Base-by-base conservation (phyloP, 345 rosid genomes). In the Aquilaria sinensis region DNA sequence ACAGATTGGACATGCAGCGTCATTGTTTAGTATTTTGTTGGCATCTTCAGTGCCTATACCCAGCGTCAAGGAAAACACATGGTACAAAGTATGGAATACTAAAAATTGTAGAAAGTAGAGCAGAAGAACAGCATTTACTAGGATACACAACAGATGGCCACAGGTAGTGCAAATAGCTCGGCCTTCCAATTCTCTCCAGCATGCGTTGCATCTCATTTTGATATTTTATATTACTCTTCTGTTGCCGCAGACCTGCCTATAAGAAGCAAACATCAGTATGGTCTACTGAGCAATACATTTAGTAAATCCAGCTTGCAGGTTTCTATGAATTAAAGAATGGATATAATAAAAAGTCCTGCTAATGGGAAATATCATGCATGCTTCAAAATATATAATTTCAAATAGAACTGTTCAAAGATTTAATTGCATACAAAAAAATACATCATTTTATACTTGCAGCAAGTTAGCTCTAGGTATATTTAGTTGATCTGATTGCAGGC, bases 111-210 rank as follows among this genome's bases (percentile, higher is more conserved):
- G 5, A 9, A 37, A 55, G 29, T 41, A 29, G 66, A 29, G 31
- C 11, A 51, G 31, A 67, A 68, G 31, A 33, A 62, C 49, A 53
- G 64, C 59, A 32, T 53, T 49, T 23, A 54, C 43, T 50, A n/a
- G 86, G 83, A 85, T 90, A 94, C 97, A 94, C 67, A 90, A 74
- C 50, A 94, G 76, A 69, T 94, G 96, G 62, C 95, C 99, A 51
- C 97, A 94, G 12, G 95, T 88, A 47, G 99, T 90, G 67, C 88
- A 67, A 67, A 94, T 63, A 6, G 99, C 99, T 47, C 88, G 86
- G 60, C 96, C 96, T 72, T 90, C 96, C 76, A 94, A 68, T 67
- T 94, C 97, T 65, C 87, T 87, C 99, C 99, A 91, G 71, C 99
- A 94, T 0, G 90, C 88, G 31, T 90, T 90, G 90, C 99, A 94